Percentiles rank a stretch among this genome's conserved stretches.
Conservation (phyloP, 2,329 filamentous ascomycete species). For the Thermothelomyces thermophilus region DNA sequence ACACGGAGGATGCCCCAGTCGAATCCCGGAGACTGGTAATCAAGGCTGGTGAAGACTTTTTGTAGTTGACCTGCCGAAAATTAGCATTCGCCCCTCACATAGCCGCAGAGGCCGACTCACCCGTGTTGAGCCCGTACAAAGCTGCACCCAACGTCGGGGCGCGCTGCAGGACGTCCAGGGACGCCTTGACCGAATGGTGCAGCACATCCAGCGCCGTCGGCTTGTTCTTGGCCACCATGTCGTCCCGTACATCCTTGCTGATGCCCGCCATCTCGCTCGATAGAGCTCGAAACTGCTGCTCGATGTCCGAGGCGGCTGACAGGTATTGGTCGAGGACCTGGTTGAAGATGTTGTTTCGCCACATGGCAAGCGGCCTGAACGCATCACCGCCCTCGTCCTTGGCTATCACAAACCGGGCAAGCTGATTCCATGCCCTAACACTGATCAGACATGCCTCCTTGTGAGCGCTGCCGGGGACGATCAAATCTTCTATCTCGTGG, state of each 20-base stretch:
- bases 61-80: conserved; percentile 38
- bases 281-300: conserved; percentile 47
- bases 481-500: conserved; percentile 52
- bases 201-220: conserved; percentile 48
- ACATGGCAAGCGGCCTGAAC: conserved; percentile 45
- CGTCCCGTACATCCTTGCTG: conserved; percentile 39
- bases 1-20: conserved; percentile 43
- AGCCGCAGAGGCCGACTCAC: conserved; percentile 23
- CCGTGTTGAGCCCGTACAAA: conserved; percentile 43
- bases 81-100: conserved; percentile 13
- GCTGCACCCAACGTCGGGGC: conserved; percentile 41
- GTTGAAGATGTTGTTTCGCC: conserved; percentile 53
- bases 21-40: conserved; percentile 36
- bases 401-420: conserved; percentile 52
- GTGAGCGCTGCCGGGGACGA: conserved; percentile 54
- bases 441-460: conserved; percentile 61
- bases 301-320: conserved; percentile 48
- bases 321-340: conserved; percentile 53
- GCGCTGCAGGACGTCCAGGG: conserved; percentile 44
- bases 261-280: conserved; percentile 40
- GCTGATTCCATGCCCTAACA: conserved; percentile 55
- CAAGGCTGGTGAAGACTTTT: conserved; percentile 44
- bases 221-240: conserved; percentile 47
- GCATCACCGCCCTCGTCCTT: conserved; percentile 35
- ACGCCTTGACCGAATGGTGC: conserved; percentile 41